Percentiles rank a stretch among this genome's conserved stretches.
Conservation (phyloP, 1,284 basidiomycete species). For the Apiotrichum siamense region DNA sequence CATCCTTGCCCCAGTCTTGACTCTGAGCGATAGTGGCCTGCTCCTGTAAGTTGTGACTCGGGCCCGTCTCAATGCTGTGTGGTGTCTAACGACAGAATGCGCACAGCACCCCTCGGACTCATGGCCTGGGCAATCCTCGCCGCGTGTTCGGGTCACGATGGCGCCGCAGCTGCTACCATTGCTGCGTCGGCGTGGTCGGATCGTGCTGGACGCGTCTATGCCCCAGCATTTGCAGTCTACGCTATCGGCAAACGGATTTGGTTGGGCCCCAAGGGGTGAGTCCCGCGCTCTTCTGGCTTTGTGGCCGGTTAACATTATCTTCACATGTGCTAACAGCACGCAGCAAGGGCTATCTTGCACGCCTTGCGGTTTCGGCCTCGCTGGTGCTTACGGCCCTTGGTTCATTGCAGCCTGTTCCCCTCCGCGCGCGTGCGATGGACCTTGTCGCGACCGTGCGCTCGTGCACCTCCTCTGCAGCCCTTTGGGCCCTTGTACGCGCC, state of each 20-base stretch:
- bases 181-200: constrained; percentile 3
- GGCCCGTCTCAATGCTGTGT: too few species aligned
- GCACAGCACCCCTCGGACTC: constrained; percentile 9
- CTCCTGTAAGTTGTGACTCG: constrained; percentile 7
- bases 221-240: constrained; percentile 13
- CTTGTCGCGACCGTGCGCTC: background rate
- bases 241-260: constrained; percentile 17
- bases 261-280: constrained; percentile 10
- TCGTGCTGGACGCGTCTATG: constrained; percentile 1
- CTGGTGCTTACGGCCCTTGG: constrained; percentile 2
- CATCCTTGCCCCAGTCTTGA: constrained; percentile 7
- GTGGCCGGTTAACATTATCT: background rate
- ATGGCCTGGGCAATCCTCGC: constrained; percentile 16
- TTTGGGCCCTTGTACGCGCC: background rate
- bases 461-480: background rate
- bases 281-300: background rate
- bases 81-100: constrained; percentile 4
- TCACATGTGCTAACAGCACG: background rate
- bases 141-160: constrained; percentile 9
- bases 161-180: constrained; percentile 5
- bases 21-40: constrained; percentile 5
- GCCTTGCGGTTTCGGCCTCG: constrained; percentile 1
- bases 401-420: constrained; percentile 2
- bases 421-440: constrained; percentile 5
- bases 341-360: constrained; percentile 8